Percentiles rank a stretch among this genome's conserved stretches.
These are phyloP conservation scores for Phytophthora idaei DNA, from an alignment of 352 stramenopile genomes.

Conservation along the genomic window DNA sequence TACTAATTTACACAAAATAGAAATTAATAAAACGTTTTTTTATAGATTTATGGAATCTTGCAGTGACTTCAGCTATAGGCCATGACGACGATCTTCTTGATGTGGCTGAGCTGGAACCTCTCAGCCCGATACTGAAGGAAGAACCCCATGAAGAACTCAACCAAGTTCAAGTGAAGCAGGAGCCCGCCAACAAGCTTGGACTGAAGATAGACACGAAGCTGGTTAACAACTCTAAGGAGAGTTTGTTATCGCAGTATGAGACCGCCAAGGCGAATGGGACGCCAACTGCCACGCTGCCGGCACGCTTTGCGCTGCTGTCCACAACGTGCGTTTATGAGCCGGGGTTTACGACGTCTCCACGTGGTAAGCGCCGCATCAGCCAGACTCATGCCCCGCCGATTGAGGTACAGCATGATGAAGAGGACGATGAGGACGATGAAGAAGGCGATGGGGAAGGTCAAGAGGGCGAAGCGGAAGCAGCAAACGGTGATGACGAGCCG, in stretches of 20 bases:
- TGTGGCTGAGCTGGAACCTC: conserved; percentile 28
- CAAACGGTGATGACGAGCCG: conserved; percentile 21
- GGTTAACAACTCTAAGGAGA: conserved; percentile 21
- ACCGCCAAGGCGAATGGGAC: conserved; percentile 27
- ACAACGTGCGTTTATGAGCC: conserved; percentile 43
- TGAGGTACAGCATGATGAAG: conserved; percentile 17
- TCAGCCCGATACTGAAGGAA: conserved; percentile 34
- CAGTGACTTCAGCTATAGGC: conserved; percentile 14
- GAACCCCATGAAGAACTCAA: conserved; percentile 18
- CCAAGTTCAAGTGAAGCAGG: conserved; percentile 25
- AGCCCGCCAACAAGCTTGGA: conserved; percentile 12
- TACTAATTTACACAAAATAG: neutral
- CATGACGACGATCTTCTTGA: conserved; percentile 42
- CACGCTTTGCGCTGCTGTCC: conserved; percentile 37
- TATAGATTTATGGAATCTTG: conserved; percentile 36
- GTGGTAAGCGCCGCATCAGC: conserved; percentile 43
- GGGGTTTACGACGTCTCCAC: conserved; percentile 41
- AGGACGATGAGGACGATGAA: conserved; percentile 12
- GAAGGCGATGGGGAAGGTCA: conserved; percentile 12
- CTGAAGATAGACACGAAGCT: conserved; percentile 33
- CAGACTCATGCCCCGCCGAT: conserved; percentile 20
- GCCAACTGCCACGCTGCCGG: conserved; percentile 34
- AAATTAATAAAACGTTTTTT: neutral
- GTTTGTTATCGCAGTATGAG: conserved; percentile 27
- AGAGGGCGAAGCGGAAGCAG: conserved; percentile 17